Evolutionary conservation across 192 early-diverging fungal genomes (phyloP).

Genomic region (Coemansia aciculifera): DNA sequence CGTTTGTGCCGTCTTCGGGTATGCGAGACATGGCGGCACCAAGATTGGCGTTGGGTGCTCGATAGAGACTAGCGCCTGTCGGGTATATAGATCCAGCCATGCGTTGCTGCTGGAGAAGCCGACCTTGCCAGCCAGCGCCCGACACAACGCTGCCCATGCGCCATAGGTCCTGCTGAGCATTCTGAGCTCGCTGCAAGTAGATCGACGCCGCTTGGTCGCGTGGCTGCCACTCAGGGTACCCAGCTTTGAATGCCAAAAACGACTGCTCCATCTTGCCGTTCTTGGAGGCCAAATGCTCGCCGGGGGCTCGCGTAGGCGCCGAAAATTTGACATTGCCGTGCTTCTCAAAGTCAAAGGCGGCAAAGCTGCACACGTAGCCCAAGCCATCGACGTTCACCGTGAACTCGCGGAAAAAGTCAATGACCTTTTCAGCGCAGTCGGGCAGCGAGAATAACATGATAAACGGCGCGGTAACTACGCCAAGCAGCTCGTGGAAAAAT

Average conservation of each 20-base stretch:
- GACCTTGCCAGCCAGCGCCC: conserved; percentile 46
- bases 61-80: conserved; percentile 48
- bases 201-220: conserved; percentile 73
- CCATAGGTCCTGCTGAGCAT: conserved; percentile 53
- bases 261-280: conserved; percentile 99
- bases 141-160: conserved; percentile 21
- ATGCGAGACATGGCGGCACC: conserved; percentile 12
- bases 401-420: conserved; percentile 96
- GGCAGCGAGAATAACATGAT: conserved; percentile 81
- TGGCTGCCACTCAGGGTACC: conserved; percentile 94
- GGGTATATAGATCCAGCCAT: conserved; percentile 53
- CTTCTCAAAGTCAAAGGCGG: conserved; percentile 88
- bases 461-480: conserved; percentile 79
- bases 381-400: conserved; percentile 88
- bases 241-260: conserved; percentile 92
- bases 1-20: conserved; percentile 8
- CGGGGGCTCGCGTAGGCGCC: conserved; percentile 61
- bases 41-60: conserved; percentile 3
- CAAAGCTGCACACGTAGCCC: conserved; percentile 97
- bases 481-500: conserved; percentile 79
- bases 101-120: conserved; percentile 49
- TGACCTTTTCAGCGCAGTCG: conserved; percentile 67
- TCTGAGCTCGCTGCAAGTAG: conserved; percentile 68
- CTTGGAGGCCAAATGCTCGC: conserved; percentile 70
- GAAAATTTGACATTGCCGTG: conserved; percentile 90